These are phyloP conservation scores for Sparassis latifolia DNA, from an alignment of 1,284 basidiomycete species.

Conservation along the genomic window DNA sequence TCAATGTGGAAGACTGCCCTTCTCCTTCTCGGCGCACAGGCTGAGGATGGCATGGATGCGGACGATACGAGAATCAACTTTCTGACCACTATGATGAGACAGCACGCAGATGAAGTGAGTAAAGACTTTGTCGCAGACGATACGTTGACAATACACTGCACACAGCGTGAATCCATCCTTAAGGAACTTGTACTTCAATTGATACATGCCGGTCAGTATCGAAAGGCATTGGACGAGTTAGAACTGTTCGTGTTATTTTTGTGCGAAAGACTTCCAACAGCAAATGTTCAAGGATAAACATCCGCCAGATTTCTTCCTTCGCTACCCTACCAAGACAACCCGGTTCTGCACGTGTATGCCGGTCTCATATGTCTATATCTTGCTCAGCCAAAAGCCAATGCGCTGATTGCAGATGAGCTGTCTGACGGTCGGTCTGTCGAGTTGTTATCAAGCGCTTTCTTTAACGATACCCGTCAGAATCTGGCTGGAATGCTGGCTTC, in stretches of 20 bases:
- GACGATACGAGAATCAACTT: constrained; percentile 46
- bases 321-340: constrained; percentile 79
- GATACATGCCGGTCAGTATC: constrained; percentile 49
- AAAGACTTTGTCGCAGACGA: not conserved
- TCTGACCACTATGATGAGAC: constrained; percentile 63
- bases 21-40: constrained; percentile 38
- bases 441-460: not conserved
- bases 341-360: constrained; percentile 75
- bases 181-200: constrained; percentile 69
- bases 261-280: not conserved
- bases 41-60: constrained; percentile 18
- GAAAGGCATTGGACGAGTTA: constrained; percentile 75
- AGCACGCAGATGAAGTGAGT: constrained; percentile 56
- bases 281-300: constrained; percentile 2
- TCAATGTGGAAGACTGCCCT: constrained; percentile 71
- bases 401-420: not conserved
- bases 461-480: constrained; percentile 4
- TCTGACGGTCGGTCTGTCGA: constrained; percentile 9
- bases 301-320: constrained; percentile 69
- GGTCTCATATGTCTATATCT: constrained; percentile 66
- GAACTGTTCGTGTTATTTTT: constrained; percentile 57
- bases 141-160: not conserved
- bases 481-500: constrained; percentile 27
- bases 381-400: constrained; percentile 32
- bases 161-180: constrained; percentile 69